These are phyloP conservation scores for Penicillium argentinense DNA, from an alignment of 495 filamentous ascomycete species.

Conservation along the genomic window DNA sequence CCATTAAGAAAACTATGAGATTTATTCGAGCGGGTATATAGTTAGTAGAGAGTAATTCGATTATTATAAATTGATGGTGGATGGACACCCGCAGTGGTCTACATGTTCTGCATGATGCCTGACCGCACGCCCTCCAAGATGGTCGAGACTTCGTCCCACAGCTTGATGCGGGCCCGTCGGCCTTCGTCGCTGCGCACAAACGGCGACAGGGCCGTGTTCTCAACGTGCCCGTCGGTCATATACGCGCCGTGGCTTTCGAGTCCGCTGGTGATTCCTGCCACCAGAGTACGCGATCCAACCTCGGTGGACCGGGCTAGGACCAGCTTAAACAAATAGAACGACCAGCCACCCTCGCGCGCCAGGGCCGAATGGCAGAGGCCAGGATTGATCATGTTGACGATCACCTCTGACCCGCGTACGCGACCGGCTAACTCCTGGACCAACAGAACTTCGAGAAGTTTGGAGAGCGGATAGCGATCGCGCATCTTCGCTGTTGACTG, in stretches of 20 bases:
- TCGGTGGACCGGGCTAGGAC: constrained; percentile 46
- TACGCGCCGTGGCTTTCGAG: constrained; percentile 49
- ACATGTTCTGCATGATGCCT: constrained; percentile 38
- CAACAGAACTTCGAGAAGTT: constrained; percentile 51
- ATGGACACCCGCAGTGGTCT: too few relatives aligned
- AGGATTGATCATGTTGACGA: constrained; percentile 55
- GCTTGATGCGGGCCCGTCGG: constrained; percentile 42
- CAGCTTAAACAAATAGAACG: constrained; percentile 15
- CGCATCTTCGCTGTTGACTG: constrained; percentile 23
- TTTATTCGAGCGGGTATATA: not conserved
- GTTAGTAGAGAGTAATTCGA: not conserved
- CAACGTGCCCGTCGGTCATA: constrained; percentile 33
- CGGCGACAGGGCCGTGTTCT: constrained; percentile 22
- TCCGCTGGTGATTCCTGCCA: constrained; percentile 37
- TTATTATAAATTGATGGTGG: too few relatives aligned
- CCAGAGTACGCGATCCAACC: constrained; percentile 46
- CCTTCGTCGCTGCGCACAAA: constrained; percentile 42
- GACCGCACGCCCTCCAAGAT: constrained; percentile 50
- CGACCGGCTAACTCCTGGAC: constrained; percentile 45
- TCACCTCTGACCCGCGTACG: constrained; percentile 35
- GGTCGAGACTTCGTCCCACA: constrained; percentile 52
- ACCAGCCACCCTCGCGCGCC: constrained; percentile 26
- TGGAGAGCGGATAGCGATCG: constrained; percentile 48
- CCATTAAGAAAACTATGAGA: too few relatives aligned
- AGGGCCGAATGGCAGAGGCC: constrained; percentile 50